A percentile compares a stretch with the other conserved stretches of the same genome.
phyloP scores from a whole-genome alignment of 805 yeast genomes.

The Tetrapisispora nanseiensis region DNA sequence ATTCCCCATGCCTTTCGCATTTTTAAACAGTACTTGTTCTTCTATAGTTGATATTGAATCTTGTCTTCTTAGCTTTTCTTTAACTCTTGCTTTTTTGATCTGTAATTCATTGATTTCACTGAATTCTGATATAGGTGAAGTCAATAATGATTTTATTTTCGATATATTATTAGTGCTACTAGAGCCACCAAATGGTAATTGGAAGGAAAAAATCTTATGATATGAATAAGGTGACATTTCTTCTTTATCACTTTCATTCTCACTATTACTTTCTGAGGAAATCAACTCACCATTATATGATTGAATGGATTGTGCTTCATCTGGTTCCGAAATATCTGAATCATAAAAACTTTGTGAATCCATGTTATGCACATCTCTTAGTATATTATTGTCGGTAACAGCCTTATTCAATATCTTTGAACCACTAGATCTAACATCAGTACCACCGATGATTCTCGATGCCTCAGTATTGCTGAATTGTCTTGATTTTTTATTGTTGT shows the following conservation, averaged over 20 bases:
- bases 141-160: constrained; percentile 12
- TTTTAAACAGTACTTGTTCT: constrained; percentile 49
- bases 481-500: neutral
- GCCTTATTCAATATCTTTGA: neutral
- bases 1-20: constrained; percentile 51
- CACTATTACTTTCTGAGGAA: neutral
- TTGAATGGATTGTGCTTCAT: neutral
- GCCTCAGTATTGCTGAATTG: neutral
- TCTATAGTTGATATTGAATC: constrained; percentile 51
- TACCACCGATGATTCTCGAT: constrained; percentile 1
- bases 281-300: neutral
- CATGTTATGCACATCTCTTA: neutral
- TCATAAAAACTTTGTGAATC: neutral
- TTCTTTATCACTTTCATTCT: neutral
- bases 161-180: constrained; percentile 5
- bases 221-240: neutral
- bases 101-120: neutral
- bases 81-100: constrained; percentile 17
- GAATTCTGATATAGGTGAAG: constrained; percentile 2
- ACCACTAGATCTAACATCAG: neutral
- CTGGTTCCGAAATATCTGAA: neutral
- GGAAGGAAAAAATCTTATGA: constrained; percentile 30
- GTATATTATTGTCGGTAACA: neutral
- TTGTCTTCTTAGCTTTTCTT: constrained; percentile 35
- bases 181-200: constrained; percentile 33